Base-by-base conservation (phyloP, 441 rosid species). In the Kokia cookei region DNA sequence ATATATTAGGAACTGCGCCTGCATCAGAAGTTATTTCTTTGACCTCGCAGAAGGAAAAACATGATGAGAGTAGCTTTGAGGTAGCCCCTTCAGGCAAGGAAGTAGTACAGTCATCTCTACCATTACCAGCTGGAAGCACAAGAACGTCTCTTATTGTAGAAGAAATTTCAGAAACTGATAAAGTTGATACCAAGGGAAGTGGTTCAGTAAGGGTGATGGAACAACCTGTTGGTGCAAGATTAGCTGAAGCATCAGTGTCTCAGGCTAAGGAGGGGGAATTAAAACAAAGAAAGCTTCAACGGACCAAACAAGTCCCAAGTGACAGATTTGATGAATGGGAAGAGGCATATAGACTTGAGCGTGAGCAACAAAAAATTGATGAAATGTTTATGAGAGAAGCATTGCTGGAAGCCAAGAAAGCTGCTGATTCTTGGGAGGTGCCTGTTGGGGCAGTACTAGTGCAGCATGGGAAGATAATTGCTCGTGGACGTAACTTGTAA, bases 271-370 rank as follows among this genome's bases (percentile, higher is more conserved):
- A 78, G 67, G 86, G 85, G 35, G 82, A 78, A 1, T 77, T 86
- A 73, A 91, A 75, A 79, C 92, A 75, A 75, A 89, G 90, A 83
- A 93, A 75, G 81, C 88, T 96, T 80, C 97, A 85, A 77, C 82
- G 92, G 76, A 82, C 82, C 65, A 84, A 83, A 76, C 98, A 93
- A 80, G 93, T 93, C 53, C 72, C 81, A 40, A 87, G 83, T 65
- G 96, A 96, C 75, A 89, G 85, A 79, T 96, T 92, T 84, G 98
- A 93, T 74, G 97, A 93, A 67, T 96, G 99, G 99, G 99, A 96
- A 85, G 98, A 96, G 78, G 99, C 98, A 51, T 89, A 89, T 75
- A 76, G 64, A 72, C 78, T 77, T 67, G 97, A 96, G 78, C 82
- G 83, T 17, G 97, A 91, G 80, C 97, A 86, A 84, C 86, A 82